Conservation (phyloP, 371 early-diverging fungal species). For the Mortierella sp. region DNA sequence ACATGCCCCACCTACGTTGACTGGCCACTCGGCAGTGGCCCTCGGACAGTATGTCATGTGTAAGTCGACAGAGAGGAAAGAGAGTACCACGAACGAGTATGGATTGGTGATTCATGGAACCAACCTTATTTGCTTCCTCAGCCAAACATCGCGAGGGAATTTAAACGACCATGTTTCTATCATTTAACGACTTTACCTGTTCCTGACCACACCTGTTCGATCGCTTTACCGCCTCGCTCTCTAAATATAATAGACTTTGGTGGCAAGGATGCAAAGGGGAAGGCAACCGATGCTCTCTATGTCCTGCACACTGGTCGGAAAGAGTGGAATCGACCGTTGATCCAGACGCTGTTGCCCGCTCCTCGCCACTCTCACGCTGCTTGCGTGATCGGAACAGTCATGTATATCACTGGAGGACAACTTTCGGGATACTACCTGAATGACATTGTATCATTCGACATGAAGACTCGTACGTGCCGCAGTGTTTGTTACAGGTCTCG, state of each 20-base stretch:
- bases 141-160: too few species aligned
- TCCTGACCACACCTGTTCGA: background rate
- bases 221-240: background rate
- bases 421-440: slow-evolving; percentile 73
- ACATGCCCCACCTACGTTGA: slow-evolving; percentile 25
- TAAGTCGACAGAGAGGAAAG: slow-evolving; percentile 15
- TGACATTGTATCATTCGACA: slow-evolving; percentile 76
- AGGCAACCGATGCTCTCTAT: slow-evolving; percentile 34
- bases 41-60: slow-evolving; percentile 51
- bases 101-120: background rate
- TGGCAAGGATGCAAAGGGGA: slow-evolving; percentile 54
- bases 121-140: too few species aligned
- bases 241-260: slow-evolving; percentile 35
- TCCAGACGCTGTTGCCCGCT: slow-evolving; percentile 66
- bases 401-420: slow-evolving; percentile 82
- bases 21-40: slow-evolving; percentile 44
- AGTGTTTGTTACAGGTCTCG: background rate
- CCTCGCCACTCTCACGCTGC: slow-evolving; percentile 80
- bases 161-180: too few species aligned
- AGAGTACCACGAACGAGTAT: background rate
- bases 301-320: slow-evolving; percentile 50
- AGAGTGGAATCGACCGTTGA: slow-evolving; percentile 64
- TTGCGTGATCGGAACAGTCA: slow-evolving; percentile 67
- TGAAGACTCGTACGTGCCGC: slow-evolving; percentile 63
- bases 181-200: too few species aligned